phyloP scores from a whole-genome alignment of 1,284 basidiomycete genomes.

The Kwoniella shivajii region DNA sequence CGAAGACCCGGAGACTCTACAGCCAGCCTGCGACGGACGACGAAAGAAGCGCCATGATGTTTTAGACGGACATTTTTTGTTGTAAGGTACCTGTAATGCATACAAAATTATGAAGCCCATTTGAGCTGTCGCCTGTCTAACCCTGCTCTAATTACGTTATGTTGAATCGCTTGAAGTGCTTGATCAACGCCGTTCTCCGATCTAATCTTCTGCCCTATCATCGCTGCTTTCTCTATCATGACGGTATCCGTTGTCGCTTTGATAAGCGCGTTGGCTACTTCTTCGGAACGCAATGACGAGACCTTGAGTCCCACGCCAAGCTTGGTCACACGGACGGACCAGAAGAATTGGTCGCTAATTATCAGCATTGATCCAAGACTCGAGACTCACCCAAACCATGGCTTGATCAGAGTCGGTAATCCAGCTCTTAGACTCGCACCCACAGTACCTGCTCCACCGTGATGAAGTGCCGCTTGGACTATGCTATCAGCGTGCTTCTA shows the following conservation, averaged over 20 bases:
- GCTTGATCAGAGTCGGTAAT: conserved; percentile 73
- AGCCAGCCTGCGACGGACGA: not conserved
- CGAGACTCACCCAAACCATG: conserved; percentile 61
- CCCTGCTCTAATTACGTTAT: conserved; percentile 42
- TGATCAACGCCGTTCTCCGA: conserved; percentile 55
- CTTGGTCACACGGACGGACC: conserved; percentile 67
- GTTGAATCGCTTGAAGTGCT: conserved; percentile 41
- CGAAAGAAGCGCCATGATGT: conserved; percentile 7
- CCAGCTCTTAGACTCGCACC: conserved; percentile 69
- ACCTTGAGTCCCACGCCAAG: conserved; percentile 63
- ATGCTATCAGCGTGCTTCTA: conserved; percentile 9
- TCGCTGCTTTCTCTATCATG: conserved; percentile 68
- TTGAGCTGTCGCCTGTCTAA: conserved; percentile 36
- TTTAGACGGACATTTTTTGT: conserved; percentile 1
- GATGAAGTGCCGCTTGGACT: conserved; percentile 61
- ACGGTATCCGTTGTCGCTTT: conserved; percentile 62
- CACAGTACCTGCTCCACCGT: conserved; percentile 73
- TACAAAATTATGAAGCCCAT: conserved; percentile 19
- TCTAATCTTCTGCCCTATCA: conserved; percentile 66
- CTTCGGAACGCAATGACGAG: conserved; percentile 58
- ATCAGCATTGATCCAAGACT: conserved; percentile 1
- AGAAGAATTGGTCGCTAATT: conserved; percentile 64
- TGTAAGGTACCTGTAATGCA: conserved; percentile 1
- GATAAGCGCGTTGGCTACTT: conserved; percentile 61
- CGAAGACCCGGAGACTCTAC: not conserved